Conservation (phyloP, 1,284 basidiomycete species). For the Bjerkandera adusta region DNA sequence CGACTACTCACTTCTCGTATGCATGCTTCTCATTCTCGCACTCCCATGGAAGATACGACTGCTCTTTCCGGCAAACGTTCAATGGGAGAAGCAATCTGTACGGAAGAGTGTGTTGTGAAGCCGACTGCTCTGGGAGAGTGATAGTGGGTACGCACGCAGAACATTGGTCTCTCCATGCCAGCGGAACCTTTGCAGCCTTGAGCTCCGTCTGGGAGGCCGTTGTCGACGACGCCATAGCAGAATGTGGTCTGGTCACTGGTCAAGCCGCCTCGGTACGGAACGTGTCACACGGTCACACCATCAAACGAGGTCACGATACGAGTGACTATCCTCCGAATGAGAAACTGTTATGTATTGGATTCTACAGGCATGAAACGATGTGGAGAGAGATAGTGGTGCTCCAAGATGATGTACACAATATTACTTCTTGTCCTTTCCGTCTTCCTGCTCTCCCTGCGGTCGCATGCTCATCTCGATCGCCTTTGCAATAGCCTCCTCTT, state of each 20-base stretch:
- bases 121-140: not conserved
- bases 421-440: slow-evolving; percentile 24
- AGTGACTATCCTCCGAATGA: not conserved
- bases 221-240: slow-evolving; percentile 63
- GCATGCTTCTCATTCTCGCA: slow-evolving; percentile 78
- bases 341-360: slow-evolving; percentile 4
- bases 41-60: slow-evolving; percentile 77
- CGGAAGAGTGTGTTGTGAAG: slow-evolving; percentile 8
- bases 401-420: too few relatives aligned
- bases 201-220: slow-evolving; percentile 85
- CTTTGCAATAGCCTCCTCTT: slow-evolving; percentile 60
- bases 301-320: not conserved
- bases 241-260: too few relatives aligned
- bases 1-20: slow-evolving; percentile 68
- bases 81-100: slow-evolving; percentile 81
- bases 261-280: slow-evolving; percentile 5
- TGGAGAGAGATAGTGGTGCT: not conserved
- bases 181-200: slow-evolving; percentile 72
- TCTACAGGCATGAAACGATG: not conserved
- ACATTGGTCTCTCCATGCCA: slow-evolving; percentile 89
- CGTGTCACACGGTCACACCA: slow-evolving; percentile 6
- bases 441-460: slow-evolving; percentile 25
- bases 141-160: slow-evolving; percentile 70
- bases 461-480: slow-evolving; percentile 58
- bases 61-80: slow-evolving; percentile 76